phyloP scores from a whole-genome alignment of 2,329 filamentous ascomycete species.

The Microcyclosporella mali region DNA sequence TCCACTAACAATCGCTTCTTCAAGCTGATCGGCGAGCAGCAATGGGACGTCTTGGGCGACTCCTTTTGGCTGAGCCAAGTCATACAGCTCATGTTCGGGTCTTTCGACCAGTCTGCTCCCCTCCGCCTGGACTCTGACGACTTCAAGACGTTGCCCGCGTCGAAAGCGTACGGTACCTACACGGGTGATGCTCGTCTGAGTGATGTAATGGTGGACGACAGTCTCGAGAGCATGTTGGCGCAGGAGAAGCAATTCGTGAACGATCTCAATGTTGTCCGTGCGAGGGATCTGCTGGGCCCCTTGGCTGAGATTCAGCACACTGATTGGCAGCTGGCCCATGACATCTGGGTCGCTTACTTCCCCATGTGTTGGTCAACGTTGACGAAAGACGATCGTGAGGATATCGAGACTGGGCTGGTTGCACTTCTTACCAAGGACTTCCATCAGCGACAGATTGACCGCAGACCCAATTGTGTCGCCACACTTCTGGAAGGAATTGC shows the following conservation, averaged over 20 bases:
- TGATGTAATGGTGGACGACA: constrained; percentile 70
- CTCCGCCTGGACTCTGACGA: constrained; percentile 78
- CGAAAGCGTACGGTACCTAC: constrained; percentile 67
- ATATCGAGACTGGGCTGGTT: constrained; percentile 89
- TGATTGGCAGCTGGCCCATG: constrained; percentile 72
- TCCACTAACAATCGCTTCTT: constrained; percentile 81
- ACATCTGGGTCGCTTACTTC: constrained; percentile 87
- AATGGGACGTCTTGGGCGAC: constrained; percentile 92
- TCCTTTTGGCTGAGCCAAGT: constrained; percentile 97
- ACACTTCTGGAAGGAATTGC: constrained; percentile 84
- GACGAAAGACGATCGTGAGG: constrained; percentile 77
- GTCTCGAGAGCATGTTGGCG: constrained; percentile 71
- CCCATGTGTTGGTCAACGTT: constrained; percentile 90
- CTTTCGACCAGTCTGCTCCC: constrained; percentile 74
- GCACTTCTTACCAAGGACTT: constrained; percentile 88
- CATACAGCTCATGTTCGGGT: constrained; percentile 84
- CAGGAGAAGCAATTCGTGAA: constrained; percentile 76
- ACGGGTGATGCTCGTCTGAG: constrained; percentile 59
- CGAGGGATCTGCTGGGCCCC: constrained; percentile 83
- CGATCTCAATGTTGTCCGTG: constrained; percentile 78
- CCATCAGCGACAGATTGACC: constrained; percentile 88
- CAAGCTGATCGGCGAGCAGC: constrained; percentile 85
- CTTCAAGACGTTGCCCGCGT: constrained; percentile 69
- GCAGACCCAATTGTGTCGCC: constrained; percentile 90
- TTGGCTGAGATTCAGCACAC: constrained; percentile 87